A percentile compares a stretch with the other conserved stretches of the same genome.
These are phyloP conservation scores for Cyberlindnera saturnus DNA, from an alignment of 805 yeast genomes.

Conservation along the genomic window DNA sequence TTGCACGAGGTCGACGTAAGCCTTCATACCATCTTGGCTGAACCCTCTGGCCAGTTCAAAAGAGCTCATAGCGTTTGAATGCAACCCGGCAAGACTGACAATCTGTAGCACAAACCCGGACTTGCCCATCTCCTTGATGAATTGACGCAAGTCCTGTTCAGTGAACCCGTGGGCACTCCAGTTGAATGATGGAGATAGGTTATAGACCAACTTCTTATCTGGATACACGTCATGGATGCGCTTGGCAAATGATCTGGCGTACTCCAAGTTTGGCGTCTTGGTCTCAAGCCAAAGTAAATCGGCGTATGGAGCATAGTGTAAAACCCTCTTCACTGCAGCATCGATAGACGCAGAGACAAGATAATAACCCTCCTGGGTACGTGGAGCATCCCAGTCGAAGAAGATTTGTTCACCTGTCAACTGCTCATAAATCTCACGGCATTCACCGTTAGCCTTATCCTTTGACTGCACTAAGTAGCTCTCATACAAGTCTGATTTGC, in stretches of 20 bases:
- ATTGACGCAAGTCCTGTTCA: conserved; percentile 37
- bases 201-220: conserved; percentile 51
- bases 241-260: conserved; percentile 39
- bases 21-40: conserved; percentile 50
- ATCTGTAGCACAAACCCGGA: conserved; percentile 54
- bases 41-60: conserved; percentile 45
- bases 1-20: conserved; percentile 50
- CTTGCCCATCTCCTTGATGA: conserved; percentile 49
- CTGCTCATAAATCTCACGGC: conserved; percentile 18
- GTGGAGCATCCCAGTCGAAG: conserved; percentile 57
- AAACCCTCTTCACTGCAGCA: conserved; percentile 47
- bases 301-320: conserved; percentile 51
- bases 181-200: conserved; percentile 55
- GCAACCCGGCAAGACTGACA: conserved; percentile 56
- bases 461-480: conserved; percentile 16
- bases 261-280: conserved; percentile 47
- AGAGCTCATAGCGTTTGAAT: conserved; percentile 44
- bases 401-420: conserved; percentile 26
- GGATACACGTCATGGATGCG: conserved; percentile 43
- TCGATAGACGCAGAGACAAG: conserved; percentile 44
- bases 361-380: conserved; percentile 53
- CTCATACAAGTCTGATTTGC: conserved; percentile 24
- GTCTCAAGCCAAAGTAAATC: conserved; percentile 62
- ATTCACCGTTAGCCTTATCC: conserved; percentile 12
- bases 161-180: conserved; percentile 54